Percentiles rank a stretch among this genome's conserved stretches.
These are phyloP conservation scores for Citrus inodora DNA, from an alignment of 345 rosid species.

Conservation along the genomic window DNA sequence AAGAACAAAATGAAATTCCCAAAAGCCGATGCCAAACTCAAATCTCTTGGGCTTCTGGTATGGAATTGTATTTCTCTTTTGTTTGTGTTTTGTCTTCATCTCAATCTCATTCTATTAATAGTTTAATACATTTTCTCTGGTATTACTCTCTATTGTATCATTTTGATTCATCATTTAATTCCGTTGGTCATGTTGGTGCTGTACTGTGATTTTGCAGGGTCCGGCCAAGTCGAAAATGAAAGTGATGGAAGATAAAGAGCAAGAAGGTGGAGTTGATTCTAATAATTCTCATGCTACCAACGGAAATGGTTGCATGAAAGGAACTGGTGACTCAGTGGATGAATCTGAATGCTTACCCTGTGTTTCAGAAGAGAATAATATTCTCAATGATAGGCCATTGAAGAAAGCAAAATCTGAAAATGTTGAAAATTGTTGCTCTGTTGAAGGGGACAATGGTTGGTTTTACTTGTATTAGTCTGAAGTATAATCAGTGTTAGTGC, in stretches of 20 bases:
- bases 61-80: background rate
- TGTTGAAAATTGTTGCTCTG: conserved; percentile 32
- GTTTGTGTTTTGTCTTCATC: background rate
- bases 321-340: conserved; percentile 20
- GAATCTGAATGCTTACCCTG: conserved; percentile 30
- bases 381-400: conserved; percentile 49
- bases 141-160: background rate
- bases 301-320: conserved; percentile 25
- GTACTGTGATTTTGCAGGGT: conserved; percentile 29
- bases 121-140: background rate
- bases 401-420: conserved; percentile 62
- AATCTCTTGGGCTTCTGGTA: conserved; percentile 77
- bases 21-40: conserved; percentile 70
- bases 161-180: background rate
- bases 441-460: conserved; percentile 43
- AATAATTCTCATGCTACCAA: conserved; percentile 23
- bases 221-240: conserved; percentile 43
- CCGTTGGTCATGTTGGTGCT: background rate
- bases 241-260: conserved; percentile 35
- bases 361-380: conserved; percentile 24
- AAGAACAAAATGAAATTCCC: conserved; percentile 71
- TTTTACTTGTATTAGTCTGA: conserved; percentile 2
- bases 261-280: conserved; percentile 22
- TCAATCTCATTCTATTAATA: background rate
- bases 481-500: background rate